Conservation (phyloP, 2,329 filamentous ascomycete genomes). For the Septoria petroselini region DNA sequence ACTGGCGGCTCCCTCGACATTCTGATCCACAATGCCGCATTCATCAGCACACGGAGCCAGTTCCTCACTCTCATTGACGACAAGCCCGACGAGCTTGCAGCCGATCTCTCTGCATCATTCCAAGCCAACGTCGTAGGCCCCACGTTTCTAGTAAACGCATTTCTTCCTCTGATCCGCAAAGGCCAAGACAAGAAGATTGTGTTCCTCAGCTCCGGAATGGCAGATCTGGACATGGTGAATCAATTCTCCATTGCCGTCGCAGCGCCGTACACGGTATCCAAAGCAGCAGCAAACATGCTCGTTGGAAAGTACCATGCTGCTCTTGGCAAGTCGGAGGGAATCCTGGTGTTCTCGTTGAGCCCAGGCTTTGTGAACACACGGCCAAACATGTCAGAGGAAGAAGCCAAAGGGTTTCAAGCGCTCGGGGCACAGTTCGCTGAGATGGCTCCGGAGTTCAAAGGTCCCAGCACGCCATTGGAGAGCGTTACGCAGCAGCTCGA, state of each 20-base stretch:
- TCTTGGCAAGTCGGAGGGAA: constrained; percentile 28
- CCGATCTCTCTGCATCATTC: constrained; percentile 24
- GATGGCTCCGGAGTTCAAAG: constrained; percentile 35
- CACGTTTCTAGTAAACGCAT: constrained; percentile 29
- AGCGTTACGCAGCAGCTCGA: constrained; percentile 34
- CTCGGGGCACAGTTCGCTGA: constrained; percentile 39
- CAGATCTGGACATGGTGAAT: constrained; percentile 30
- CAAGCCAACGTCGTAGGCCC: constrained; percentile 33
- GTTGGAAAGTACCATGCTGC: constrained; percentile 32
- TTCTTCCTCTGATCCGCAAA: constrained; percentile 32
- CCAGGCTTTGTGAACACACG: constrained; percentile 33
- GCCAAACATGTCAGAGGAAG: constrained; percentile 20
- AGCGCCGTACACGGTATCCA: constrained; percentile 30
- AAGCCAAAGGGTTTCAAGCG: constrained; percentile 28
- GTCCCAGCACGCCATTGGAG: constrained; percentile 29
- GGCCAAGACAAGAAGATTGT: constrained; percentile 32
- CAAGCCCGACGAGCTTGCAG: constrained; percentile 20
- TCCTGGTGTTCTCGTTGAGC: constrained; percentile 31
- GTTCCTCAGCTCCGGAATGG: constrained; percentile 31
- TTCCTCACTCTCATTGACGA: constrained; percentile 26
- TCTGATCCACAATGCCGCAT: constrained; percentile 37
- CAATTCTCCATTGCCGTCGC: constrained; percentile 22
- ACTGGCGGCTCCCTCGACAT: constrained; percentile 32
- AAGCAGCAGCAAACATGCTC: constrained; percentile 32
- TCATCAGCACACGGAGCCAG: constrained; percentile 17